Evolutionary conservation across 768 basidiomycete species (phyloP), one percentile per base, ranked within the genome.

Genomic region (Rhodotorula babjevae): DNA sequence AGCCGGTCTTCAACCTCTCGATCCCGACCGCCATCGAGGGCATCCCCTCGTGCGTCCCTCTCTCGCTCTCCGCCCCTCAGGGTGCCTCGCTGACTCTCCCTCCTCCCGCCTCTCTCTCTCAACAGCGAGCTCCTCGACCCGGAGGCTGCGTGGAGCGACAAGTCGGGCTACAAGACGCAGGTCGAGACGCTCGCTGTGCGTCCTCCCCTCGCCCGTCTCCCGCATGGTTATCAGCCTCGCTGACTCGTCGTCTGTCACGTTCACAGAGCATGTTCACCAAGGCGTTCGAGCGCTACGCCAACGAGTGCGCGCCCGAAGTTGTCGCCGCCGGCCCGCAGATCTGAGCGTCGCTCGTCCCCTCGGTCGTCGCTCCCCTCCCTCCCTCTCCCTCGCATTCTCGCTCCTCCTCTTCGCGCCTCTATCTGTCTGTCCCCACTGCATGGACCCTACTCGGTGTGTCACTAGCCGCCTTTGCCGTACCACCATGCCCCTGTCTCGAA

Each of bases 281-380:
- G 83, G 94, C 93, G 53, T 96, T 96, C 82, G 88, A 87, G 78
- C 82, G 93, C 81, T 98, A 98, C 81, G 90, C 93, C 84, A 86
- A 84, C 78, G 91, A 91, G 76, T 91, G 95, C 15, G 85, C 87
- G 46, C 85, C 86, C 78, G 89, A 88, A 81, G 92, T 96, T 68
- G 85, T 89, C 78, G 79, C 85, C 73, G 92, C 93, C 33, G 95
- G 94, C 52, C 95, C 94, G 12, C 63, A 67, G 65, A 1, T 71
- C 56, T 61, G 29, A 47, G 53, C 53, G 49, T 21, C 9, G 21
- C 21, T n/a, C n/a, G n/a, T n/a, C n/a, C n/a, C n/a, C n/a, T n/a
- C n/a, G n/a, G n/a, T n/a, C n/a, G n/a, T n/a, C n/a, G n/a, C n/a
- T n/a, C 25, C 19, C n/a, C 15, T 16, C 53, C n/a, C 27, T 29